A percentile compares a stretch with the other conserved stretches of the same genome.
Conservation (phyloP, 345 rosid genomes). For the Noccaea caerulescens region DNA sequence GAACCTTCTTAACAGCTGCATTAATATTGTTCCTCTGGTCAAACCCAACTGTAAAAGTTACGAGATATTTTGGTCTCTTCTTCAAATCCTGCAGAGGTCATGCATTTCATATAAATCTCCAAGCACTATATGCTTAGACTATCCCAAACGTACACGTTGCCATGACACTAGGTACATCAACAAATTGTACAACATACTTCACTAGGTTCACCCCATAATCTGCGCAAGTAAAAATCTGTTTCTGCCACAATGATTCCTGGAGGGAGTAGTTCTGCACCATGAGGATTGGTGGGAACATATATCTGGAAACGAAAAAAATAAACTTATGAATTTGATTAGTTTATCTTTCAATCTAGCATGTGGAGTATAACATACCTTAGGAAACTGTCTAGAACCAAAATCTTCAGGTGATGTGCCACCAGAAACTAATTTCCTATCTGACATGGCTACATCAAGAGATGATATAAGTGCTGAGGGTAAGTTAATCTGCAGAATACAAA, state of each 20-base stretch:
- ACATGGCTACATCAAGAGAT: slow-evolving; percentile 52
- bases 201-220: slow-evolving; percentile 96
- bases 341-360: background rate
- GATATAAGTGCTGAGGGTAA: slow-evolving; percentile 58
- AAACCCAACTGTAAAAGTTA: slow-evolving; percentile 84
- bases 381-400: slow-evolving; percentile 44
- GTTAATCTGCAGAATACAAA: slow-evolving; percentile 62
- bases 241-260: slow-evolving; percentile 82
- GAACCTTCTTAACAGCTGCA: slow-evolving; percentile 81
- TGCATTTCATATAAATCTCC: slow-evolving; percentile 16
- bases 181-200: slow-evolving; percentile 57
- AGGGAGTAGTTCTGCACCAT: slow-evolving; percentile 89
- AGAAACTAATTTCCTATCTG: slow-evolving; percentile 43
- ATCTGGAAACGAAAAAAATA: slow-evolving; percentile 53
- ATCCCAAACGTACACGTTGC: slow-evolving; percentile 4
- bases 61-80: slow-evolving; percentile 81
- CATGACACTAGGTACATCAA: background rate
- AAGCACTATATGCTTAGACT: background rate
- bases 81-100: slow-evolving; percentile 67
- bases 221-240: slow-evolving; percentile 79
- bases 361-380: slow-evolving; percentile 50
- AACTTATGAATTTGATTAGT: slow-evolving; percentile 11
- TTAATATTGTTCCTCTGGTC: slow-evolving; percentile 71
- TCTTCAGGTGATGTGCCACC: slow-evolving; percentile 50
- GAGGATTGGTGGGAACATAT: slow-evolving; percentile 85